These are phyloP conservation scores for Persicaria tinctoria DNA, from an alignment of 148 eudicot genomes.

Conservation along the genomic window DNA sequence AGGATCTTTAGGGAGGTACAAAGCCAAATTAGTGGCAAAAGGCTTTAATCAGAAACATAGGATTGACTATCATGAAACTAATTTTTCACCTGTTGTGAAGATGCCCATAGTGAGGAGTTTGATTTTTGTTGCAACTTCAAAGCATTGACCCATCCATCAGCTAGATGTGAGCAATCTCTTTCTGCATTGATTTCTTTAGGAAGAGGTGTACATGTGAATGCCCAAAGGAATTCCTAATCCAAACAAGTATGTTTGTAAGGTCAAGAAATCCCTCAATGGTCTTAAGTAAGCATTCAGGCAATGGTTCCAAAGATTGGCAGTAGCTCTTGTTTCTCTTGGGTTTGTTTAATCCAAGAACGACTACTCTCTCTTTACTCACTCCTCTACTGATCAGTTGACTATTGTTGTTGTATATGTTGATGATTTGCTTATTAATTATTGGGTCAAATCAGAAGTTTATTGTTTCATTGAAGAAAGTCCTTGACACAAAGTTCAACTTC, in stretches of 20 bases:
- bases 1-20: no score
- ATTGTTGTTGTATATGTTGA: background rate
- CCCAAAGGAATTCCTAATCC: no score
- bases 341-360: background rate
- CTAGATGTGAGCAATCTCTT: no score
- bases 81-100: no score
- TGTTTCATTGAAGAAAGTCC: background rate
- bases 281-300: background rate
- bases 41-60: no score
- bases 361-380: background rate
- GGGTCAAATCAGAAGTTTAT: background rate
- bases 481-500: background rate
- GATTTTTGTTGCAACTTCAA: no score
- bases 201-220: no score
- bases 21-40: no score
- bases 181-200: no score
- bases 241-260: background rate
- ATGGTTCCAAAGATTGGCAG: background rate
- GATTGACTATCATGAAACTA: no score
- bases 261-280: background rate
- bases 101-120: no score
- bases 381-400: background rate
- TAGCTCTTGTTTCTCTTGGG: background rate
- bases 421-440: background rate
- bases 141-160: no score